These are phyloP conservation scores for Eremothecium gossypii DNA, from an alignment of 1,139 yeast genomes.

Conservation along the genomic window DNA sequence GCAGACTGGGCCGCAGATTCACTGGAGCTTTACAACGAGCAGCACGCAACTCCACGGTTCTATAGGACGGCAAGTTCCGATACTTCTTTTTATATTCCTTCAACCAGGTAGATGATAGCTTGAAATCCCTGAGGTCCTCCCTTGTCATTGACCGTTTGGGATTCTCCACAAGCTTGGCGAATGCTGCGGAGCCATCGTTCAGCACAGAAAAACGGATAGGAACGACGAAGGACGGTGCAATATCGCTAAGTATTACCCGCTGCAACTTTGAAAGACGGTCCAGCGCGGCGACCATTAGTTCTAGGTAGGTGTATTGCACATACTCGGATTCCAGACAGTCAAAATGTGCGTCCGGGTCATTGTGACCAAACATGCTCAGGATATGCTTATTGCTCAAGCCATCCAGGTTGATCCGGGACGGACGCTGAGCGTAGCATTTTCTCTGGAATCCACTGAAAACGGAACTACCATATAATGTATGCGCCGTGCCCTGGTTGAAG, in stretches of 20 bases:
- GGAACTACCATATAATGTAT: too few species aligned
- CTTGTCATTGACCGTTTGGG: slow-evolving; percentile 27
- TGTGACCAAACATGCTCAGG: too few species aligned
- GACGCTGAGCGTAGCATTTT: too few species aligned
- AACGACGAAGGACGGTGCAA: slow-evolving; percentile 45
- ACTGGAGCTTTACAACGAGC: slow-evolving; percentile 15
- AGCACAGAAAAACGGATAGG: slow-evolving; percentile 33
- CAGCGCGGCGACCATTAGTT: slow-evolving; percentile 32
- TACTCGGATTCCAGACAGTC: slow-evolving; percentile 20
- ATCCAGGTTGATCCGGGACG: too few species aligned
- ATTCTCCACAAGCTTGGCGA: slow-evolving; percentile 25
- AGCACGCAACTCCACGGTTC: slow-evolving; percentile 21
- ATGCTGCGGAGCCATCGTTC: slow-evolving; percentile 28
- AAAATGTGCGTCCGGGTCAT: slow-evolving; percentile 4
- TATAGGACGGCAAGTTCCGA: slow-evolving; percentile 21
- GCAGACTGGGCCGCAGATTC: slow-evolving; percentile 33
- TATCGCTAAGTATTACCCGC: slow-evolving; percentile 34
- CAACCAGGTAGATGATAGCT: slow-evolving; percentile 22
- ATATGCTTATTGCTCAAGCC: too few species aligned
- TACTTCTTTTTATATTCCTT: slow-evolving; percentile 23
- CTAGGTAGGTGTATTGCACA: slow-evolving; percentile 30
- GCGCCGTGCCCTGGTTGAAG: too few species aligned
- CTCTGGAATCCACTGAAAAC: too few species aligned
- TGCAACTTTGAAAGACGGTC: slow-evolving; percentile 31
- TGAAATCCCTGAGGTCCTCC: slow-evolving; percentile 25